phyloP scores from a whole-genome alignment of 129 eudicot genomes.

The Lactuca saligna region DNA sequence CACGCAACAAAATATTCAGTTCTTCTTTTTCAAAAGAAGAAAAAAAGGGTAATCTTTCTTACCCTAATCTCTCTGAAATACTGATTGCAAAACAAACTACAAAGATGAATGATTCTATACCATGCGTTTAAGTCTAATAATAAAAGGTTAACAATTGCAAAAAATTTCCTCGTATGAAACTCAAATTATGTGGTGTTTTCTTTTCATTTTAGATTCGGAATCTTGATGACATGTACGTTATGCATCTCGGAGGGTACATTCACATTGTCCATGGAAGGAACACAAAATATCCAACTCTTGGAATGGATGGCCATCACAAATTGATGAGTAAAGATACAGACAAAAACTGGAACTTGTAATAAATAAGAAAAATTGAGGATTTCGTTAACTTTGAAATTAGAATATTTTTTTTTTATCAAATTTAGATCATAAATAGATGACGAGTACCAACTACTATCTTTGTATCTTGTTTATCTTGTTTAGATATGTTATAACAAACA shows the following conservation, averaged over 20 bases:
- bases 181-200: neutral
- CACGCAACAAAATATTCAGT: neutral
- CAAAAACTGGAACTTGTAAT: neutral
- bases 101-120: neutral
- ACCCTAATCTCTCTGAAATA: too few species aligned
- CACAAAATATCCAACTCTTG: neutral
- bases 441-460: neutral
- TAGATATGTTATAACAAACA: neutral
- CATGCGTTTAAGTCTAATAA: neutral
- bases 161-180: neutral
- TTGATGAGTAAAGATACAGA: neutral
- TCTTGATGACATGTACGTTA: slow-evolving; percentile 8
- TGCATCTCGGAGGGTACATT: slow-evolving; percentile 17
- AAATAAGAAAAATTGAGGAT: neutral
- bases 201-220: slow-evolving; percentile 3
- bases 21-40: neutral
- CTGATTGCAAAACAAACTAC: too few species aligned
- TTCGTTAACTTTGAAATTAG: neutral
- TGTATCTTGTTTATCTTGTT: neutral
- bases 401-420: neutral
- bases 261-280: neutral
- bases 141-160: too few species aligned
- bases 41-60: neutral
- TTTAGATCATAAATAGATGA: neutral
- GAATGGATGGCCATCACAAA: slow-evolving; percentile 12